Evolutionary conservation across 176 grass and related monocot genomes (phyloP).

Genomic region (Sorghum bicolor): DNA sequence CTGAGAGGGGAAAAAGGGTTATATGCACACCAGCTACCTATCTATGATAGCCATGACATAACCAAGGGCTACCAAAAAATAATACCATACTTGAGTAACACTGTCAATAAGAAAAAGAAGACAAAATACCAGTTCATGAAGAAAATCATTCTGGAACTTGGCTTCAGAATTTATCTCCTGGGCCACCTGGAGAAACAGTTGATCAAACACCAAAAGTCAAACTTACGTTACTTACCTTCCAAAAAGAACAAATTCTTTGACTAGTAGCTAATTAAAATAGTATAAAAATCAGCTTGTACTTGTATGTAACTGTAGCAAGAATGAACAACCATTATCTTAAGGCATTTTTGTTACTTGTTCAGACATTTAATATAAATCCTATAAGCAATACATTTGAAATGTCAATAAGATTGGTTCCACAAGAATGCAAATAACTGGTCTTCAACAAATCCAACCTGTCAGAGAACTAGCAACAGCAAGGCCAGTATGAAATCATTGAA

Average conservation of each 20-base stretch:
- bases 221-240: neutral
- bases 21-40: neutral
- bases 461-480: neutral
- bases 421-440: neutral
- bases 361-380: neutral
- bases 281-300: neutral
- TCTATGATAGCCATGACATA: neutral
- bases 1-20: neutral
- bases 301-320: neutral
- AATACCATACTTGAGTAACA: neutral
- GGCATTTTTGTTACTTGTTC: neutral
- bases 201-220: conserved; percentile 2
- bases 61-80: neutral
- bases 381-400: neutral
- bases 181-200: conserved; percentile 37
- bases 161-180: conserved; percentile 65
- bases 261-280: neutral
- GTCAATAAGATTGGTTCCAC: neutral
- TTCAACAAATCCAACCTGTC: neutral
- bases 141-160: conserved; percentile 64
- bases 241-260: conserved; percentile 19
- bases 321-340: neutral
- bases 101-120: neutral
- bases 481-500: neutral
- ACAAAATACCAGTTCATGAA: conserved; percentile 48